A percentile compares a stretch with the other conserved stretches of the same genome.
phyloP scores from a whole-genome alignment of 768 basidiomycete genomes.

The Serendipita sp. region DNA sequence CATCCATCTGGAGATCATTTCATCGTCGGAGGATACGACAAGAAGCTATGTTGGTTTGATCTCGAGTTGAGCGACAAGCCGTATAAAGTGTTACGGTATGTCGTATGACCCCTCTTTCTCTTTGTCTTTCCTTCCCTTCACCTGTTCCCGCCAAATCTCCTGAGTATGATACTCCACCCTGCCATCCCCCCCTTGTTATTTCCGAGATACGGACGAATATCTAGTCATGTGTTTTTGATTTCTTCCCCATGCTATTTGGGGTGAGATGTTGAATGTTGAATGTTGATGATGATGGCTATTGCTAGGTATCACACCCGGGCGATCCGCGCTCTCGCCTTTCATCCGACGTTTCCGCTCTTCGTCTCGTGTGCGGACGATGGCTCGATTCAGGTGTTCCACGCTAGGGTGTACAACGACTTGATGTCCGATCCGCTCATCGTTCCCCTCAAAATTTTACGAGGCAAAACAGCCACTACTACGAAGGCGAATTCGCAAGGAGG shows the following conservation, averaged over 20 bases:
- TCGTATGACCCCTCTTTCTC: not conserved
- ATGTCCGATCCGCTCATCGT: constrained; percentile 97
- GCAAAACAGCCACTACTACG: not conserved
- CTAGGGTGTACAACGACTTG: constrained; percentile 83
- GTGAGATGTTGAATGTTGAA: too few species aligned
- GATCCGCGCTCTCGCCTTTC: constrained; percentile 84
- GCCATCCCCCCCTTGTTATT: too few species aligned
- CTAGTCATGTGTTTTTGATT: too few species aligned
- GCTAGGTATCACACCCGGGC: constrained; percentile 70
- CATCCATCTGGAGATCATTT: constrained; percentile 94
- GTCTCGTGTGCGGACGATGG: constrained; percentile 96
- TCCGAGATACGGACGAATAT: too few species aligned
- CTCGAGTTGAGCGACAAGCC: constrained; percentile 92
- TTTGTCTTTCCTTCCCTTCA: not conserved
- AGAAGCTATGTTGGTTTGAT: constrained; percentile 98
- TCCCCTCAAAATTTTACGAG: constrained; percentile 73
- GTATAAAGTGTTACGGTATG: constrained; percentile 85
- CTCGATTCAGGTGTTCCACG: constrained; percentile 92
- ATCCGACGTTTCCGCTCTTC: constrained; percentile 88
- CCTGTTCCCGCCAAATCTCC: too few species aligned
- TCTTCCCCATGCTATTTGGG: too few species aligned
- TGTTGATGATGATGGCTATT: not conserved
- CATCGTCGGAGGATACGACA: constrained; percentile 94
- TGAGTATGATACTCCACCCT: too few species aligned
- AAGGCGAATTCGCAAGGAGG: too few species aligned